Base-by-base conservation (phyloP, 768 basidiomycete genomes). In the Hypholoma sublateritium region DNA sequence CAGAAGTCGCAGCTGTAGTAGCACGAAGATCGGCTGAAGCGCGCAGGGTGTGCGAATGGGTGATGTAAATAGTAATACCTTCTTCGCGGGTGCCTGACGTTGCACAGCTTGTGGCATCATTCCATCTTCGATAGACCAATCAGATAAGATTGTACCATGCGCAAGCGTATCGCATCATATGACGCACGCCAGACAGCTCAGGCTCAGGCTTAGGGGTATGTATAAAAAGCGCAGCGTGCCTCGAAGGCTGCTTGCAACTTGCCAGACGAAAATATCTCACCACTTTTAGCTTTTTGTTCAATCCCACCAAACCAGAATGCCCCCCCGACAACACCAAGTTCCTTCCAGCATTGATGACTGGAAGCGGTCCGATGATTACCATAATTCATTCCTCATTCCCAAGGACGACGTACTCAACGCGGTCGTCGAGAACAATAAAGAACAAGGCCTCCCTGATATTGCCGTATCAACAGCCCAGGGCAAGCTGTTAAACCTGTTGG, bases 1-100 rank as follows among this genome's bases (percentile, higher is more conserved):
- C 74, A 14, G 84, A 86, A 45, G 83, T 82, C 14, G 77, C 78
- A 55, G 72, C 72, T 19, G 69, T 88, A 2, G 88, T 95, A 2
- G 69, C 78, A 57, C 78, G 77, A 59, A 72, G 89, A 59, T 72
- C 71, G 53, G 76, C 75, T 52, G 92, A 95, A 67, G 78, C 89
- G 21, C 72, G 76, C 59, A 74, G 73, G 64, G 75, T 80, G 42
- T 74, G 78, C 53, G 75, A 79, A 37, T 89, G 86, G 86, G 57
- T 64, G 22, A 60, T 61, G 60, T 64, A 47, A 56, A 46, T 21
- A 13, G 24, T n/a, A n/a, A n/a, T n/a, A n/a, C n/a, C n/a, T n/a
- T n/a, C n/a, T n/a, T 32, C 28, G 28, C 28, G 28, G 28, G 28
- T 32, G 5, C 28, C 28, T 32, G 28, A 9, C 28, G 28, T 3